These are phyloP conservation scores for Physocladia obscura DNA, from an alignment of 192 early-diverging fungal species.

Conservation along the genomic window DNA sequence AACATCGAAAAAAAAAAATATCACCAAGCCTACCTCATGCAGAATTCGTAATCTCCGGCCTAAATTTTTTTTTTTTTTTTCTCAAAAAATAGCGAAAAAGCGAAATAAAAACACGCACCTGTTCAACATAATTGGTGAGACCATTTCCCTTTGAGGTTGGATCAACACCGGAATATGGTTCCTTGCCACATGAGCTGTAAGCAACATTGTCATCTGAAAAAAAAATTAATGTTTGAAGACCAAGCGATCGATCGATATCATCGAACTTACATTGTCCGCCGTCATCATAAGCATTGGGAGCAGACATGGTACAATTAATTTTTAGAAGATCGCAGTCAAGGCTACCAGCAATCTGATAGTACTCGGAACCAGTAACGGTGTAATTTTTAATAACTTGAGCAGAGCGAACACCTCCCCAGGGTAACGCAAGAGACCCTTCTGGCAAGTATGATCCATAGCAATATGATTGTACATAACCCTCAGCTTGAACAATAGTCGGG, in stretches of 20 bases:
- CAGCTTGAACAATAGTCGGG: conserved; percentile 33
- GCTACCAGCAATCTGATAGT: conserved; percentile 27
- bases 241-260: no score
- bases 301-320: conserved; percentile 29
- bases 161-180: conserved; percentile 36
- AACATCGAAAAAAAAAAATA: no score
- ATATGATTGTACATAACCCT: conserved; percentile 35
- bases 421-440: conserved; percentile 22
- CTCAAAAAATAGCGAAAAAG: neutral
- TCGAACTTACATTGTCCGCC: conserved; percentile 33
- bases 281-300: conserved; percentile 33
- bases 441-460: conserved; percentile 32
- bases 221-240: neutral
- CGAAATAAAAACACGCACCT: neutral
- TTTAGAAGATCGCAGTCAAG: conserved; percentile 29
- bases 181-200: conserved; percentile 31
- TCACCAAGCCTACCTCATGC: no score
- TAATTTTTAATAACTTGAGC: conserved; percentile 25
- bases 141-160: neutral
- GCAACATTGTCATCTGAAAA: conserved; percentile 3
- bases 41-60: neutral
- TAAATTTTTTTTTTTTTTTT: neutral
- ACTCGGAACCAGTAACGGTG: conserved; percentile 13
- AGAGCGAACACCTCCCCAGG: conserved; percentile 13
- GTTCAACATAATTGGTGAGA: conserved; percentile 8